Percentiles rank a stretch among this genome's conserved stretches.
phyloP scores from a whole-genome alignment of 257 asterid species.

The Ajuga chamaepitys region DNA sequence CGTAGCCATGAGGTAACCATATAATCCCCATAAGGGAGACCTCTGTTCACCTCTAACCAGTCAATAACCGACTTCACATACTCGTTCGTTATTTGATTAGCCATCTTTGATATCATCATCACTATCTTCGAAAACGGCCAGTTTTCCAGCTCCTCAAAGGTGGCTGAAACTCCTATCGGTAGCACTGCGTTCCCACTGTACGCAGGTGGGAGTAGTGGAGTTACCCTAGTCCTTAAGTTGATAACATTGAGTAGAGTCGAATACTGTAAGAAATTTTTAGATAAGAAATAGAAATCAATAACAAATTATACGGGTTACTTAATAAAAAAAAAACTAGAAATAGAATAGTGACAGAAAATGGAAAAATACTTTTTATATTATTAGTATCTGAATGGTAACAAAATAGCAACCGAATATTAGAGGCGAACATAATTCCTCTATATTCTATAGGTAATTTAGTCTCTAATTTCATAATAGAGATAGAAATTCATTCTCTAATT shows the following conservation, averaged over 20 bases:
- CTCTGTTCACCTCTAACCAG: constrained; percentile 49
- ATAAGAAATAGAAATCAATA: no score
- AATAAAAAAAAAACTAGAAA: no score
- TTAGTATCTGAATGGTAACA: no score
- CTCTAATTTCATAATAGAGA: no score
- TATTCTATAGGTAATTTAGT: no score
- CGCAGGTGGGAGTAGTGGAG: constrained; percentile 20
- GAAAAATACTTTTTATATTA: no score
- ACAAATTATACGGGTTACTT: no score
- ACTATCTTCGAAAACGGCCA: constrained; percentile 33
- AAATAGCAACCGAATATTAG: no score
- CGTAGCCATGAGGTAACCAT: constrained; percentile 53
- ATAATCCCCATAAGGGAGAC: constrained; percentile 54
- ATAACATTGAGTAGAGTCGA: constrained; percentile 41
- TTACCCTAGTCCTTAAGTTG: constrained; percentile 37
- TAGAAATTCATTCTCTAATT: no score
- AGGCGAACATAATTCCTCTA: no score
- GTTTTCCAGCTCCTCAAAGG: constrained; percentile 28
- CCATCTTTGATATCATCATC: constrained; percentile 24
- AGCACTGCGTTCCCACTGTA: constrained; percentile 46
- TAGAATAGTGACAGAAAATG: no score
- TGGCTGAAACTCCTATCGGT: constrained; percentile 25
- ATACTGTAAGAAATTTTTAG: no score
- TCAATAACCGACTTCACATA: constrained; percentile 44
- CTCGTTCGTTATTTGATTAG: constrained; percentile 27